Base-by-base conservation (phyloP, 2,329 filamentous ascomycete genomes). In the Trematosphaeria pertusa region DNA sequence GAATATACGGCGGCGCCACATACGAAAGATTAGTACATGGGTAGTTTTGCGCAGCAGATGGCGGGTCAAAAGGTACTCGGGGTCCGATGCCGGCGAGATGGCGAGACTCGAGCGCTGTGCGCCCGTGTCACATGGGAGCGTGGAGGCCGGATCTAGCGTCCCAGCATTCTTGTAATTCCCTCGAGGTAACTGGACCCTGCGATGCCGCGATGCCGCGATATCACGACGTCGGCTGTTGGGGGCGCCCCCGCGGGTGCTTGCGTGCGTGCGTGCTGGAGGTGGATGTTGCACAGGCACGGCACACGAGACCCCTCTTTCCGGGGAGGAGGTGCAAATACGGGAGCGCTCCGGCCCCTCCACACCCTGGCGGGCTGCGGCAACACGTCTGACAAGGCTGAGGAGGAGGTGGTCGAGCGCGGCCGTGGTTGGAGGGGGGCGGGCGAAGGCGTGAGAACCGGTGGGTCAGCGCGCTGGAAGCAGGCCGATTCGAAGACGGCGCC, bases 401-500 rank as follows among this genome's bases (percentile, higher is more conserved):
- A 51, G 52, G 57, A 53, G 58, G 58, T 20, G 36, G 47, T 33
- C 36, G 46, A 50, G 44, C 48, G 36, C 42, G 53, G 35, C 46
- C 40, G 46, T 61, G 56, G 59, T 56, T 65, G 63, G 57, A 52
- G 48, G 43, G 48, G 14, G 20, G 30, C 15, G 34, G 19, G 49
- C 43, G 47, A 55, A 54, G 42, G 37, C 42, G 56, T 52, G 52
- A 48, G 50, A 50, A 50, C 57, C 30, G 48, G 54, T 58, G 53
- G 46, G 54, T 48, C 47, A 50, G 51, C 18, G 38, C 11, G 24
- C 48, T 44, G 61, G 55, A 65, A 65, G 42, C 46, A 52, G 55
- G 51, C 64, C 58, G 61, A 64, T 59, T 67, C 58, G 59, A 68
- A 58, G 52, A 54, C 38, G 39, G 35, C 19, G 36, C 37, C 41